Evolutionary conservation across 768 basidiomycete species (phyloP).

Genomic region (Piloderma croceum): DNA sequence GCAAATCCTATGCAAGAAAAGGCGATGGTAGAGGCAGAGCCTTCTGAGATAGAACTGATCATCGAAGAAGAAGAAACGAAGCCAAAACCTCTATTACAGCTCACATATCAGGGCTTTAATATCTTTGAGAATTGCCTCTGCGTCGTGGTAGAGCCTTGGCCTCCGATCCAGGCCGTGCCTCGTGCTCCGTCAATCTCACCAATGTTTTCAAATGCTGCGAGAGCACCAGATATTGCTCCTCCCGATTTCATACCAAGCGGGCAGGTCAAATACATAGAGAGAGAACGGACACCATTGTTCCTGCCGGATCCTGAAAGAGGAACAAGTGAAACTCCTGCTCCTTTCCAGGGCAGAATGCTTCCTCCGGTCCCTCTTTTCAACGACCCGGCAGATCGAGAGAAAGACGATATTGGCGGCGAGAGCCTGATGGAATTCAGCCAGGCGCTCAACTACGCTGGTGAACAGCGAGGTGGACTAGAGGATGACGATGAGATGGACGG

Average conservation of each 20-base stretch:
- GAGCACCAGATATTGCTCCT: slow-evolving; percentile 31
- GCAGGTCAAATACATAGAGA: slow-evolving; percentile 18
- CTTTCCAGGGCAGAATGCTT: slow-evolving; percentile 21
- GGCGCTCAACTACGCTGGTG: slow-evolving; percentile 52
- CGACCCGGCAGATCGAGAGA: slow-evolving; percentile 31
- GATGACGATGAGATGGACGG: slow-evolving; percentile 77
- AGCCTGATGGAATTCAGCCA: slow-evolving; percentile 77
- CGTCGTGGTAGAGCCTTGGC: slow-evolving; percentile 80
- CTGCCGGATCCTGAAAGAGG: slow-evolving; percentile 49
- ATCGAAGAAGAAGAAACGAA: slow-evolving; percentile 66
- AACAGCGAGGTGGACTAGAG: slow-evolving; percentile 49
- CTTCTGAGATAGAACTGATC: slow-evolving; percentile 34
- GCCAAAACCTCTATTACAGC: slow-evolving; percentile 61
- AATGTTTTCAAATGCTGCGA: slow-evolving; percentile 13
- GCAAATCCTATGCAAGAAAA: not conserved
- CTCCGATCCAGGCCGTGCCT: slow-evolving; percentile 38
- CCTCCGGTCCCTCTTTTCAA: slow-evolving; percentile 41
- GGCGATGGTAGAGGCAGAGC: slow-evolving; percentile 8
- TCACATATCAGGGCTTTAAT: slow-evolving; percentile 65
- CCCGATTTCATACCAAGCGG: slow-evolving; percentile 21
- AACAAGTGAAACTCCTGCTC: slow-evolving; percentile 34
- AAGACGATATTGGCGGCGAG: slow-evolving; percentile 33
- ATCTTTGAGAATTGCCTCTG: slow-evolving; percentile 72
- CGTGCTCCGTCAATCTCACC: slow-evolving; percentile 28
- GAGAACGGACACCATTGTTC: slow-evolving; percentile 64